These are phyloP conservation scores for Xylaria polymorpha DNA, from an alignment of 2,329 filamentous ascomycete species.

Conservation along the genomic window DNA sequence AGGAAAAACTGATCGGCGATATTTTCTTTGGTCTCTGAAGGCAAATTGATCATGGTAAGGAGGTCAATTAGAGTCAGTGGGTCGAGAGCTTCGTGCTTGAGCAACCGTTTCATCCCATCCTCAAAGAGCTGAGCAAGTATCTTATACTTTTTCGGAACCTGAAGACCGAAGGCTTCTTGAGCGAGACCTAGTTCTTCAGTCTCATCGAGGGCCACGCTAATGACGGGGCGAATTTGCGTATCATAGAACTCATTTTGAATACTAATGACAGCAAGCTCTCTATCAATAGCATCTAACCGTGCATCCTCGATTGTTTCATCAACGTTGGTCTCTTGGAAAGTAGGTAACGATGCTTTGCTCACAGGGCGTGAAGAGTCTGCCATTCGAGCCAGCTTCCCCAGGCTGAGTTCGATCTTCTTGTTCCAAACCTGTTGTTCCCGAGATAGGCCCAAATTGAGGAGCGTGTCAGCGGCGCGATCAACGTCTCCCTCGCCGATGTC, in stretches of 20 bases:
- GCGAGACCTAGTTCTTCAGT: conserved; percentile 81
- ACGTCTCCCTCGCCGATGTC: conserved; percentile 85
- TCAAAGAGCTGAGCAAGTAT: conserved; percentile 78
- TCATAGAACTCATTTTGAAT: conserved; percentile 84
- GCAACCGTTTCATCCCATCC: conserved; percentile 74
- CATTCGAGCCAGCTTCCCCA: conserved; percentile 84
- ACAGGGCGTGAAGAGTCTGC: conserved; percentile 64
- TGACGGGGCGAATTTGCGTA: conserved; percentile 72
- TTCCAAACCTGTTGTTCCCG: conserved; percentile 87
- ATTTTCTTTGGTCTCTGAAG: conserved; percentile 61
- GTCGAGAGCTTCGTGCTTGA: conserved; percentile 78
- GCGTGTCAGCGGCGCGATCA: conserved; percentile 74
- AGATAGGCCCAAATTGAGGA: conserved; percentile 75
- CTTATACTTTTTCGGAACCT: conserved; percentile 68
- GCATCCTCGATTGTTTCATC: conserved; percentile 45
- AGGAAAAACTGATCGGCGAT: conserved; percentile 77
- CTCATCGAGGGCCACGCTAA: conserved; percentile 80
- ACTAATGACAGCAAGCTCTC: conserved; percentile 73
- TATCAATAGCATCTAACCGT: conserved; percentile 65
- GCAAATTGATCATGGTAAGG: conserved; percentile 76
- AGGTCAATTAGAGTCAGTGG: conserved; percentile 75
- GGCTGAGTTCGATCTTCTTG: conserved; percentile 90
- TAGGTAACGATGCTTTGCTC: conserved; percentile 46
- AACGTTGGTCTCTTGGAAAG: conserved; percentile 44
- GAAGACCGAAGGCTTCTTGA: conserved; percentile 72